These are phyloP conservation scores for Clonostachys rosea DNA, from an alignment of 2,329 filamentous ascomycete species.

Conservation along the genomic window DNA sequence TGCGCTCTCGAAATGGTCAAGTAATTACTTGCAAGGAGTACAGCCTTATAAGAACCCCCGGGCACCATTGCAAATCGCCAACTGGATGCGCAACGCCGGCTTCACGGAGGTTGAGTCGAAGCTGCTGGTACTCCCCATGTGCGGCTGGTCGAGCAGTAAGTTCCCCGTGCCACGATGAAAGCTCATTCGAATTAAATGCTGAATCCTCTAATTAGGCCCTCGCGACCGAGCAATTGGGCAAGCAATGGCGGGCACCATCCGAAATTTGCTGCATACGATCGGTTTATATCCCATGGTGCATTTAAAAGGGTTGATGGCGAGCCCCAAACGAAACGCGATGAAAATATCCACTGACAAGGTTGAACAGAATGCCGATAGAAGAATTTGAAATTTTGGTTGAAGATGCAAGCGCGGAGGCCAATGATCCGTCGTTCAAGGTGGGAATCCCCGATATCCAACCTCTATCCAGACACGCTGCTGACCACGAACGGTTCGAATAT, in stretches of 20 bases:
- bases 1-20: slow-evolving; percentile 65
- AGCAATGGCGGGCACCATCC: slow-evolving; percentile 49
- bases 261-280: slow-evolving; percentile 47
- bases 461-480: not conserved
- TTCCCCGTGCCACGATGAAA: not conserved
- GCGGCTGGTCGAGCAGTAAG: slow-evolving; percentile 64
- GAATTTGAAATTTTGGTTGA: slow-evolving; percentile 53
- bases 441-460: slow-evolving; percentile 7
- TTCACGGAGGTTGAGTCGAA: slow-evolving; percentile 64
- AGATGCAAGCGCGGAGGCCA: slow-evolving; percentile 48
- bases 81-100: slow-evolving; percentile 55
- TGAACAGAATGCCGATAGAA: slow-evolving; percentile 46
- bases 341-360: too few relatives aligned
- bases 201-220: slow-evolving; percentile 27
- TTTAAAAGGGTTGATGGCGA: slow-evolving; percentile 33
- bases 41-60: slow-evolving; percentile 63
- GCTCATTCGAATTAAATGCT: not conserved
- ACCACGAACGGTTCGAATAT: not conserved
- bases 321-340: too few relatives aligned
- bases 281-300: slow-evolving; percentile 53
- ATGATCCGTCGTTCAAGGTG: slow-evolving; percentile 52
- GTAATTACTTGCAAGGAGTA: slow-evolving; percentile 56
- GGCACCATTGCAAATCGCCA: slow-evolving; percentile 55
- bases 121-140: slow-evolving; percentile 65
- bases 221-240: slow-evolving; percentile 47